Conservation (phyloP, 1,139 yeast species). For the Taiozyma sp. region DNA sequence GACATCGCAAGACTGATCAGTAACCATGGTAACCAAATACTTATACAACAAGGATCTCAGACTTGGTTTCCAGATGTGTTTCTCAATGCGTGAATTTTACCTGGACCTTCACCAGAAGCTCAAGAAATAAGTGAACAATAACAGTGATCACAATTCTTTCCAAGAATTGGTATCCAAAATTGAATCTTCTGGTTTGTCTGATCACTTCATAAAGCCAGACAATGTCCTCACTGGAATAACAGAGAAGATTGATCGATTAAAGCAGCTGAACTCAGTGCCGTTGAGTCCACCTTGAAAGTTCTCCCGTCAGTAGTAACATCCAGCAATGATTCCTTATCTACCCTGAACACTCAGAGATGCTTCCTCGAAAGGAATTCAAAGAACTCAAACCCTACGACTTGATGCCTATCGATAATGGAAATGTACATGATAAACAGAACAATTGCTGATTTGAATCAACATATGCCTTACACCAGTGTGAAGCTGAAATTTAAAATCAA, state of each 20-base stretch:
- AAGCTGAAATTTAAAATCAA: no score
- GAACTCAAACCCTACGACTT: constrained; percentile 6
- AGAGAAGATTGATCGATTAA: background rate
- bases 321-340: background rate
- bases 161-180: background rate
- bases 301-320: background rate
- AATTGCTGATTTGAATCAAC: background rate
- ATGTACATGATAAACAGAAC: constrained; percentile 2
- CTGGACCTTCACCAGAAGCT: no score
- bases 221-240: background rate
- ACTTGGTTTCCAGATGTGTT: no score
- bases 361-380: constrained; percentile 8
- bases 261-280: background rate
- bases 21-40: no score
- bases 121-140: background rate
- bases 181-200: background rate
- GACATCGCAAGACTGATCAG: no score
- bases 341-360: constrained; percentile 1
- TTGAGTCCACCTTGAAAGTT: background rate
- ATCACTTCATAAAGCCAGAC: background rate
- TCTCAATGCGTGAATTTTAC: no score
- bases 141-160: background rate
- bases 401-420: constrained; percentile 2
- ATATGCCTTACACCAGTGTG: no score
- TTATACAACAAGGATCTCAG: no score